Conservation (phyloP, 2,329 filamentous ascomycete species). For the Colletotrichum sp. region DNA sequence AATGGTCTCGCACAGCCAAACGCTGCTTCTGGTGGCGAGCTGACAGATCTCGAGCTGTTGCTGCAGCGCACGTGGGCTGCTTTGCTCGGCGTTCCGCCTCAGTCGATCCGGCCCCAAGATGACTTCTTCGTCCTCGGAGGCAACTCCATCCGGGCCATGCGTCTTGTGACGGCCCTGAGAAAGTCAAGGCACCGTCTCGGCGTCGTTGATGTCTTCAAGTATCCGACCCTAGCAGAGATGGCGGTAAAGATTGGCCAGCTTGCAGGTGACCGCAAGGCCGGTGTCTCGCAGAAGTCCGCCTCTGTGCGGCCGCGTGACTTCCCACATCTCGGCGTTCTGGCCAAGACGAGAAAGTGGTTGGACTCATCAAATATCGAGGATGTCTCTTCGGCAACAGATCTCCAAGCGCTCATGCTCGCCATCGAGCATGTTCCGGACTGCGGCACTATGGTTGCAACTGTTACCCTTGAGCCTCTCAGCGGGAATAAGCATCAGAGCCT, state of each 20-base stretch:
- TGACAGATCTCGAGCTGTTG: not conserved
- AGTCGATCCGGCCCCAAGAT: not conserved
- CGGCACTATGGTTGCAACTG: not conserved
- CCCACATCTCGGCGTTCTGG: rapidly evolving
- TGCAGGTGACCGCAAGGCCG: not conserved
- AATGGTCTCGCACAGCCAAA: too few relatives aligned
- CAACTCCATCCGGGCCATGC: not conserved
- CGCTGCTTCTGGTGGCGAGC: not conserved
- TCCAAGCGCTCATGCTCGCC: not conserved
- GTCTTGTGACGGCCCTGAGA: not conserved
- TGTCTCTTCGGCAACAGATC: not conserved
- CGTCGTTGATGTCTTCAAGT: not conserved
- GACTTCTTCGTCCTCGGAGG: not conserved
- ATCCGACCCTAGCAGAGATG: not conserved
- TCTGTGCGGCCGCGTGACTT: not conserved
- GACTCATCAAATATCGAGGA: not conserved
- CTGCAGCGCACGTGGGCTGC: not conserved
- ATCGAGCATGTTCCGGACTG: not conserved
- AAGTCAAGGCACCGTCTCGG: not conserved
- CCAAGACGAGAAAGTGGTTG: not conserved
- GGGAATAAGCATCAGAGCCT: not conserved
- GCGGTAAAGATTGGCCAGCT: not conserved
- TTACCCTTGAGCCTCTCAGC: not conserved
- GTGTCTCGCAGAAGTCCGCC: not conserved
- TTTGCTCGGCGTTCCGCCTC: not conserved